These are phyloP conservation scores for Neophaeococcomyces aloes DNA, from an alignment of 2,329 filamentous ascomycete genomes.

Conservation along the genomic window DNA sequence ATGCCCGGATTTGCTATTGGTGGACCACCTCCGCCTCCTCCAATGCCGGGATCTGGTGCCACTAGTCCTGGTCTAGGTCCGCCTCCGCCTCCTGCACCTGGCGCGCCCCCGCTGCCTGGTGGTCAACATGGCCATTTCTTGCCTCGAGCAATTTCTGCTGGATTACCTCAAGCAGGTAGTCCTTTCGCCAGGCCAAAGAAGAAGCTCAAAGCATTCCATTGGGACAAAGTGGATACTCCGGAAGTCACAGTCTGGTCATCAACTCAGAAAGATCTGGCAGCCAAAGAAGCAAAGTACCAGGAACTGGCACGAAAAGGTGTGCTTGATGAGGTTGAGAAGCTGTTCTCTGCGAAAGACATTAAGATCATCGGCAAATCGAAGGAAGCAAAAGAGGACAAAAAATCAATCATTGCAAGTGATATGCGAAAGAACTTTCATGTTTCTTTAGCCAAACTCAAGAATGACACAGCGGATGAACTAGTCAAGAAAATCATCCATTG, in stretches of 20 bases:
- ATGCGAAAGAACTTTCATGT: conserved; percentile 87
- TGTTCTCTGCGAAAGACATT: conserved; percentile 95
- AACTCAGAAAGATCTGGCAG: conserved; percentile 73
- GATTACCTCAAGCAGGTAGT: conserved; percentile 53
- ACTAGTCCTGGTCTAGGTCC: conserved; percentile 27
- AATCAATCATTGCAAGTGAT: conserved; percentile 88
- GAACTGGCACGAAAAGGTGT: conserved; percentile 92
- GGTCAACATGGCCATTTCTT: conserved; percentile 60
- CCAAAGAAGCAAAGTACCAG: conserved; percentile 88
- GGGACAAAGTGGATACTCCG: conserved; percentile 94
- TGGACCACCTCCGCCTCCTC: conserved; percentile 37
- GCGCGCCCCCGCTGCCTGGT: conserved; percentile 52
- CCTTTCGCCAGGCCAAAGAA: conserved; percentile 87
- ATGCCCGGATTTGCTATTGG: conserved; percentile 33
- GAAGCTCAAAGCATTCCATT: conserved; percentile 98
- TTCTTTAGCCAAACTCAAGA: conserved; percentile 85
- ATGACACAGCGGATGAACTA: conserved; percentile 69
- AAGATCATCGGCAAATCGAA: conserved; percentile 65
- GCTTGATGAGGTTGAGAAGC: conserved; percentile 90
- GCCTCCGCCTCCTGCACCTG: conserved; percentile 49
- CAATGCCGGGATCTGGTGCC: conserved; percentile 21
- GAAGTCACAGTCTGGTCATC: conserved; percentile 87
- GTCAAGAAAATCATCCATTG: conserved; percentile 93
- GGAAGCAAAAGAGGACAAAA: conserved; percentile 85
- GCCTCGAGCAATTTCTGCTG: conserved; percentile 48